Conservation (phyloP, 2,329 filamentous ascomycete genomes). For the Epichloe sibirici region DNA sequence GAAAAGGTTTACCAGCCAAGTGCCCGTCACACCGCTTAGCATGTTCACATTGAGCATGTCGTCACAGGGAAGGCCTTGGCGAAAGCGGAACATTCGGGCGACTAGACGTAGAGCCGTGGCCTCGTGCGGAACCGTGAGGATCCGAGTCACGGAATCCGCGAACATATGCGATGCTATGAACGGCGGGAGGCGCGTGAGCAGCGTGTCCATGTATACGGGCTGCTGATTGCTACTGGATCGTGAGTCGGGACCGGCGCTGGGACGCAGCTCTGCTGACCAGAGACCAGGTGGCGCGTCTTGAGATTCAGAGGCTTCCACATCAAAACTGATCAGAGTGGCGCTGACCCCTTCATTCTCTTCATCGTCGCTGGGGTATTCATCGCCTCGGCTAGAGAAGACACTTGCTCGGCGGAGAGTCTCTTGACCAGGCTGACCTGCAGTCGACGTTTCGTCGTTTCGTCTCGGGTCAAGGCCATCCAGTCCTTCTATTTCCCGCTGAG, state of each 20-base stretch:
- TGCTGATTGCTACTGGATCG: conserved; percentile 12
- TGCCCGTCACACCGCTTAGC: conserved; percentile 25
- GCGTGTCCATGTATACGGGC: conserved; percentile 33
- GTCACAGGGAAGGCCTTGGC: conserved; percentile 23
- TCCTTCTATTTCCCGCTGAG: neutral
- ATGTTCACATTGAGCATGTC: conserved; percentile 28
- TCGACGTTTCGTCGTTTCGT: conserved; percentile 19
- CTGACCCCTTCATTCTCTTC: conserved; percentile 43
- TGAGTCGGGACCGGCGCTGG: conserved; percentile 28
- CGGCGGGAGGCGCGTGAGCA: conserved; percentile 38
- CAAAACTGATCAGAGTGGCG: conserved; percentile 47
- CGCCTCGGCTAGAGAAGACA: conserved; percentile 34
- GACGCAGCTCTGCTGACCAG: conserved; percentile 47
- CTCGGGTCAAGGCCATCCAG: conserved; percentile 10
- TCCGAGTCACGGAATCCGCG: conserved; percentile 28
- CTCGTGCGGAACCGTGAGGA: conserved; percentile 35
- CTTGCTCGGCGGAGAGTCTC: conserved; percentile 30
- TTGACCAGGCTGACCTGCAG: conserved; percentile 15
- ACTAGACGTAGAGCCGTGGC: conserved; percentile 32
- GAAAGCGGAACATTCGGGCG: conserved; percentile 28
- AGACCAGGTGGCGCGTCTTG: conserved; percentile 37
- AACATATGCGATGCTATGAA: conserved; percentile 35
- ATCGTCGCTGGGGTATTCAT: conserved; percentile 44
- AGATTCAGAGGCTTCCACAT: conserved; percentile 45
- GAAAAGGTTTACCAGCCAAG: conserved; percentile 32